Evolutionary conservation across 352 stramenopile species (phyloP).

Genomic region (Phytophthora ohioensis): DNA sequence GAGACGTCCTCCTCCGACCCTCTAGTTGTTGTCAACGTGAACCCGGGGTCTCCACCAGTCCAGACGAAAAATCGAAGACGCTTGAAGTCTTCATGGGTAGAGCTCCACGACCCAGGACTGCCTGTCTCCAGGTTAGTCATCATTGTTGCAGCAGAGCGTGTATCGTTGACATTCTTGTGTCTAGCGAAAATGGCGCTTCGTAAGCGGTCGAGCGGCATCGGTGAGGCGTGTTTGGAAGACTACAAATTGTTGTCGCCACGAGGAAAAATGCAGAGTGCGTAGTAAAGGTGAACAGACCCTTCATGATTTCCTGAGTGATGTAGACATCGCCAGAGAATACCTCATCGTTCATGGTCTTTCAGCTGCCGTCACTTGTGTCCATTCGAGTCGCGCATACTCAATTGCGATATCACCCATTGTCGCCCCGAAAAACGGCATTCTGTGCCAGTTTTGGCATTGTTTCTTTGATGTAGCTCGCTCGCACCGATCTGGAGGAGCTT

Average conservation of each 20-base stretch:
- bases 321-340: not conserved
- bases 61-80: constrained; percentile 64
- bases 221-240: not conserved
- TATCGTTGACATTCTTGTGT: constrained; percentile 1
- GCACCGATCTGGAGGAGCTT: too few species aligned
- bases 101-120: constrained; percentile 32
- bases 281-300: not conserved
- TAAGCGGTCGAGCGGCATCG: constrained; percentile 33
- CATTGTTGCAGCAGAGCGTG: constrained; percentile 7
- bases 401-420: not conserved
- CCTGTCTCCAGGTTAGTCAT: not conserved
- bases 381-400: not conserved
- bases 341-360: not conserved
- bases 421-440: too few species aligned
- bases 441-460: too few species aligned
- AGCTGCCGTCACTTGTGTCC: not conserved
- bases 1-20: constrained; percentile 9
- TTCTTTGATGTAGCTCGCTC: too few species aligned
- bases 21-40: constrained; percentile 37
- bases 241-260: constrained; percentile 6
- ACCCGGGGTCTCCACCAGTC: constrained; percentile 39
- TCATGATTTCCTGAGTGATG: constrained; percentile 14
- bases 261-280: constrained; percentile 10
- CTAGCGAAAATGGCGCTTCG: constrained; percentile 27
- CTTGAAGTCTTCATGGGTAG: constrained; percentile 41